Percentiles rank a stretch among this genome's conserved stretches.
These are phyloP conservation scores for Calonectria pauciramosa DNA, from an alignment of 2,329 filamentous ascomycete genomes.

Conservation along the genomic window DNA sequence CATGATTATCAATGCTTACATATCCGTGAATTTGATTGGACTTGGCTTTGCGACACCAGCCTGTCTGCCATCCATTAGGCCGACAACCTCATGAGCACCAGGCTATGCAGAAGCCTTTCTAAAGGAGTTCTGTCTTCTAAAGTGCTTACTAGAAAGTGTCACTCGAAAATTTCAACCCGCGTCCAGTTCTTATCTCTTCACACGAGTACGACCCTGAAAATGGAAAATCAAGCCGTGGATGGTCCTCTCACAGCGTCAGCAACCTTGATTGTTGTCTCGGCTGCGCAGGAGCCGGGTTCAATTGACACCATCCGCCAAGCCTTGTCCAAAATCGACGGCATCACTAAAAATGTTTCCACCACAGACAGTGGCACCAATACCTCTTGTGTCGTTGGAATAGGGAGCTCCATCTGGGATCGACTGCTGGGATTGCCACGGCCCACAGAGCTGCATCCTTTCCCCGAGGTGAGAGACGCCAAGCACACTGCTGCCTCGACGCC, in stretches of 20 bases:
- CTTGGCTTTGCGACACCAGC: neutral
- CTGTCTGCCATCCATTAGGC: neutral
- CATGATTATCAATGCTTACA: neutral
- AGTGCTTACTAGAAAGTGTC: neutral
- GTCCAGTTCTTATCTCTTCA: neutral
- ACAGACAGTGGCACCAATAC: constrained; percentile 61
- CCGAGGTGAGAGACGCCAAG: constrained; percentile 58
- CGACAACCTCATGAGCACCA: neutral
- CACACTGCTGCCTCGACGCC: constrained; percentile 69
- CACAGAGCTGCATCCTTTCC: constrained; percentile 65
- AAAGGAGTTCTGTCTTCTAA: neutral
- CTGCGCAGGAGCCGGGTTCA: constrained; percentile 51
- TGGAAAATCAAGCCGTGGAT: constrained; percentile 57
- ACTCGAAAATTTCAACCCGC: no score
- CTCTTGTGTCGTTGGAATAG: constrained; percentile 68
- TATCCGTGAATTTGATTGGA: neutral
- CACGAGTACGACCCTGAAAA: neutral
- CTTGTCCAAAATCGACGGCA: constrained; percentile 58
- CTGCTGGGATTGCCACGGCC: constrained; percentile 61
- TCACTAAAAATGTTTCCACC: constrained; percentile 67
- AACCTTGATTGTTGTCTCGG: constrained; percentile 66
- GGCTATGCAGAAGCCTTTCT: no score
- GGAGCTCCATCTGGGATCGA: constrained; percentile 64
- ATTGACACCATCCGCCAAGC: constrained; percentile 58
- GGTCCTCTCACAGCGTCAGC: constrained; percentile 66